Percentiles rank a stretch among this genome's conserved stretches.
Conservation (phyloP, 1,284 basidiomycete species). For the Filobasidium uniguttulatum region DNA sequence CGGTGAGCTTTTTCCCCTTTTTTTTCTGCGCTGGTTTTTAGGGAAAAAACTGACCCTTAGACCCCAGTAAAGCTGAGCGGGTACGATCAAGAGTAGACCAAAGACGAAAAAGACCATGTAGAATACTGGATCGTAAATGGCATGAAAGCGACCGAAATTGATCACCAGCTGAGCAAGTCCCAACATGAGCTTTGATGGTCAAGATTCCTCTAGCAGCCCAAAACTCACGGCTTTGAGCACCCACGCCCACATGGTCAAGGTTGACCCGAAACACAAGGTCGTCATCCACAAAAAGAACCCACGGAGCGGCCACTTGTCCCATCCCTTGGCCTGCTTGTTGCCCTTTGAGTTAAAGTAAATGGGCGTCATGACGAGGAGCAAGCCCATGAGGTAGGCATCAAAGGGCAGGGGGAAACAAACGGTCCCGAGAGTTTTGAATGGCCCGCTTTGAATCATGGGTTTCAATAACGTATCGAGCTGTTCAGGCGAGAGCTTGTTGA, state of each 20-base stretch:
- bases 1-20: too few species aligned
- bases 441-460: not conserved
- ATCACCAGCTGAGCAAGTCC: not conserved
- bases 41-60: not conserved
- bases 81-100: not conserved
- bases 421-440: not conserved
- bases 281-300: not conserved
- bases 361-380: not conserved
- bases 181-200: not conserved
- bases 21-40: too few species aligned
- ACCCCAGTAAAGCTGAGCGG: not conserved
- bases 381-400: not conserved
- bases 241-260: not conserved
- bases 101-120: not conserved
- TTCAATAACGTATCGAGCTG: not conserved
- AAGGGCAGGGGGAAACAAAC: not conserved
- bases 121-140: not conserved
- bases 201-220: not conserved
- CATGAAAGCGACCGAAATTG: not conserved
- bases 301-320: not conserved
- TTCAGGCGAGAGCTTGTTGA: not conserved
- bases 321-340: not conserved
- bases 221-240: not conserved
- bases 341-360: not conserved
- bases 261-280: not conserved